phyloP scores from a whole-genome alignment of 1,284 basidiomycete genomes.

The Trametes polyzona region DNA sequence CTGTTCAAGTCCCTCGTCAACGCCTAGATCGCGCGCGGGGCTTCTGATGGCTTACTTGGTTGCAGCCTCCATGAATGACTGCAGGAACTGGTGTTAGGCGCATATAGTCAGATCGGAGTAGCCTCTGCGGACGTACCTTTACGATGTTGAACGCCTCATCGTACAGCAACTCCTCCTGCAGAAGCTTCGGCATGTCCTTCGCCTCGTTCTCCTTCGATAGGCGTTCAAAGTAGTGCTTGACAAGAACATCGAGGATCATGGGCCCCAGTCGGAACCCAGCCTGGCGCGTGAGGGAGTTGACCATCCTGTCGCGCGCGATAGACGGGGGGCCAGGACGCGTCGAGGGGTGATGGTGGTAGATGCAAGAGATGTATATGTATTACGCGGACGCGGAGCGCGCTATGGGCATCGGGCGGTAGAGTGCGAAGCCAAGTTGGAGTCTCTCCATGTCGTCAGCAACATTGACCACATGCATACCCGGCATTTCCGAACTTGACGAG shows the following conservation, averaged over 20 bases:
- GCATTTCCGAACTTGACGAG: background rate
- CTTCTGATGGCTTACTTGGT: conserved; percentile 33
- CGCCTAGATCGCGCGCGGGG: background rate
- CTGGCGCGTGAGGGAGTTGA: conserved; percentile 61
- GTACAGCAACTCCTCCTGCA: conserved; percentile 80
- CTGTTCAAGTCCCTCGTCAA: conserved; percentile 16
- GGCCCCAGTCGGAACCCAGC: conserved; percentile 72
- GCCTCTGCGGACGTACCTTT: conserved; percentile 54
- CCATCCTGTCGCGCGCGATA: conserved; percentile 21
- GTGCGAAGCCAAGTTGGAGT: no score
- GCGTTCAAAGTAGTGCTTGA: conserved; percentile 82
- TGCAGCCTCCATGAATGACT: conserved; percentile 55
- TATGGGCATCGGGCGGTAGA: background rate
- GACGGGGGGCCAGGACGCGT: background rate
- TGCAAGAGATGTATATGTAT: background rate
- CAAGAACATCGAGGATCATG: conserved; percentile 75
- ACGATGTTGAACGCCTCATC: conserved; percentile 82
- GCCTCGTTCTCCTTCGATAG: conserved; percentile 49
- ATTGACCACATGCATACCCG: background rate
- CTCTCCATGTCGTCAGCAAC: conserved; percentile 3
- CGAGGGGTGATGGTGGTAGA: background rate
- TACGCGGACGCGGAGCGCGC: background rate
- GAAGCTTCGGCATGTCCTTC: conserved; percentile 48
- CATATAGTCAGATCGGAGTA: background rate
- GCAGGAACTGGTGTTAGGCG: background rate